Percentiles rank a stretch among this genome's conserved stretches.
phyloP scores from a whole-genome alignment of 1,284 basidiomycete genomes.

The Cryptococcus hybrid region DNA sequence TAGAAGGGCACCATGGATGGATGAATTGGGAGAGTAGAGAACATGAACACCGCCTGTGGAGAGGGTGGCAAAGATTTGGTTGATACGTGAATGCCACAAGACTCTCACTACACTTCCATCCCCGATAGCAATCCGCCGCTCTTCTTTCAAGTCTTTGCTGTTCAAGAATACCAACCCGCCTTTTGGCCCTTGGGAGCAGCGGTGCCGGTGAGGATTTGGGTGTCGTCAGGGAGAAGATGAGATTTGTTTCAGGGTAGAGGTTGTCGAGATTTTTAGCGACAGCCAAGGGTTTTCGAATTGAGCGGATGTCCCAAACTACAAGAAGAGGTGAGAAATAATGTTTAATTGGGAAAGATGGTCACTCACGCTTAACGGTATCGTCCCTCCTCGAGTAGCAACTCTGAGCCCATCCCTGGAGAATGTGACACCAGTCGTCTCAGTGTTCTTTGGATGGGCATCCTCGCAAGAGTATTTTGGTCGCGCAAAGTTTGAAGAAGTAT shows the following conservation, averaged over 20 bases:
- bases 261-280: slow-evolving; percentile 64
- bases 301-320: slow-evolving; percentile 88
- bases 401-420: slow-evolving; percentile 81
- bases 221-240: slow-evolving; percentile 92
- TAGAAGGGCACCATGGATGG: slow-evolving; percentile 87
- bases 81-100: slow-evolving; percentile 94
- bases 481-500: slow-evolving; percentile 84
- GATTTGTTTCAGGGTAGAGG: slow-evolving; percentile 84
- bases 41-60: slow-evolving; percentile 87
- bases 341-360: neutral
- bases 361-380: slow-evolving; percentile 88
- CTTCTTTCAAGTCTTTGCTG: slow-evolving; percentile 64
- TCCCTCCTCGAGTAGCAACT: slow-evolving; percentile 84
- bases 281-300: slow-evolving; percentile 80
- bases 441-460: slow-evolving; percentile 76
- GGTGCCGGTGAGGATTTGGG: slow-evolving; percentile 75
- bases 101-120: slow-evolving; percentile 83
- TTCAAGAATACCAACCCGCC: slow-evolving; percentile 73
- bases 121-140: slow-evolving; percentile 60
- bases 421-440: slow-evolving; percentile 76
- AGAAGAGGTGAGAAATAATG: slow-evolving; percentile 4
- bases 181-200: slow-evolving; percentile 58
- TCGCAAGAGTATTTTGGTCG: slow-evolving; percentile 82
- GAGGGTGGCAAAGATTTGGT: slow-evolving; percentile 85
- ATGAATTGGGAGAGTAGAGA: slow-evolving; percentile 82